Evolutionary conservation across 2,329 filamentous ascomycete genomes (phyloP), one percentile per base, ranked within the genome.

Genomic region (Fusarium setosum): DNA sequence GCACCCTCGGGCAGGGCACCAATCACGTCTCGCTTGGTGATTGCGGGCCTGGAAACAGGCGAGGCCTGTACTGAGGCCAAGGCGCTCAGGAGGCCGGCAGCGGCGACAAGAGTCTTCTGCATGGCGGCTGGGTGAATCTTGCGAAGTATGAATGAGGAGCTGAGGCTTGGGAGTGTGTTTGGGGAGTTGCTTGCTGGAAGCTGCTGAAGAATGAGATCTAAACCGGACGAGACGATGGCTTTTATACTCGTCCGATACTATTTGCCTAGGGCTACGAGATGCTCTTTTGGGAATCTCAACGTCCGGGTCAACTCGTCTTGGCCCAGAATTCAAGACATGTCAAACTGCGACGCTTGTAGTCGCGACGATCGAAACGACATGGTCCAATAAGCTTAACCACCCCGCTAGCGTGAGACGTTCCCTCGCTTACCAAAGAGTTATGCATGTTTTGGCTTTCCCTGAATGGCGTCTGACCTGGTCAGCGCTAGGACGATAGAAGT

Each of bases 1-100:
- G 78, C 78, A n/a, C 62, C 59, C 24, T 73, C 64, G 0, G 75
- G 75, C 2, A 80, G 70, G 8, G 76, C 71, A 1, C 68, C 63
- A 40, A 75, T 60, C 29, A 75, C 67, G 24, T 75, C 70, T 42
- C 72, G 59, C 59, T 70, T 72, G 59, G 32, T 20, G n/a, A 41
- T 29, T 52, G n/a, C 60, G 18, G 62, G 34, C 4, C 51, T 24
- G 20, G 18, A 37, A n/a, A 61, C 55, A 2, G 69, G 67, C 11
- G 59, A 59, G 21, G 66, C 69, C n/a, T n/a, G n/a, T n/a, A n/a
- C 21, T 60, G 68, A 59, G 6, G 64, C 47, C 29, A 73, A 41
- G 9, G 56, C 69, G 38, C 69, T 49, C 4, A 71, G 56, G 8
- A 71, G 38, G 13, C 59, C 63, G 13, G 55, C 53, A 8, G 59